Evolutionary conservation across 2,329 filamentous ascomycete species (phyloP).

Genomic region (Claviceps citrina): DNA sequence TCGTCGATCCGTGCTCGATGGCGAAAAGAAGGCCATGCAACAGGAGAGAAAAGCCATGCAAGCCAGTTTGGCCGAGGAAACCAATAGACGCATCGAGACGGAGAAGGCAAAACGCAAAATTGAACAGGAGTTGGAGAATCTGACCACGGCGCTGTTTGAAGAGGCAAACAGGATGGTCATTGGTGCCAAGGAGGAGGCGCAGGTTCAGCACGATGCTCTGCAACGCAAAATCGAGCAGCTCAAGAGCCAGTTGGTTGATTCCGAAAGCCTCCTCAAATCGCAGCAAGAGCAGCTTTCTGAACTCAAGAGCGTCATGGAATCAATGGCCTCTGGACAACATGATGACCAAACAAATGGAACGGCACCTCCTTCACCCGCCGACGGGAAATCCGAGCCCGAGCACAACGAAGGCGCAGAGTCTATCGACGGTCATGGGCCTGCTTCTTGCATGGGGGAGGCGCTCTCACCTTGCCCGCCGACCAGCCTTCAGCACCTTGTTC

Average conservation of each 20-base stretch:
- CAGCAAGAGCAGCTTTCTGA: slow-evolving; percentile 88
- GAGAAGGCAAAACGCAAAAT: slow-evolving; percentile 77
- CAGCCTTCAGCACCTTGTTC: slow-evolving; percentile 69
- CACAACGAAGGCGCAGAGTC: slow-evolving; percentile 25
- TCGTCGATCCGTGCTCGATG: slow-evolving; percentile 56
- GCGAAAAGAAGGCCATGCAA: slow-evolving; percentile 48
- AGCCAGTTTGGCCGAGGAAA: slow-evolving; percentile 48
- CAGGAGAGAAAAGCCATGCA: slow-evolving; percentile 44
- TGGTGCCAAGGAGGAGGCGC: slow-evolving; percentile 69
- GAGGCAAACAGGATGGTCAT: slow-evolving; percentile 98
- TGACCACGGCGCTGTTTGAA: slow-evolving; percentile 89
- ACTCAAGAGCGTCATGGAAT: slow-evolving; percentile 83
- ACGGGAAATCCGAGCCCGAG: slow-evolving; percentile 50
- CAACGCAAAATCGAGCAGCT: slow-evolving; percentile 81
- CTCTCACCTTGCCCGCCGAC: slow-evolving; percentile 42
- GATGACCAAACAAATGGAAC: slow-evolving; percentile 61
- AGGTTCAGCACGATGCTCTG: slow-evolving; percentile 64
- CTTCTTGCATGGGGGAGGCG: slow-evolving; percentile 27
- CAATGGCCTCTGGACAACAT: slow-evolving; percentile 56
- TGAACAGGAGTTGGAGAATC: slow-evolving; percentile 76
- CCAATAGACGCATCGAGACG: slow-evolving; percentile 43
- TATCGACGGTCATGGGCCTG: slow-evolving; percentile 15
- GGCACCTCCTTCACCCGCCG: slow-evolving; percentile 66
- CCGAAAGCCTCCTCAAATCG: slow-evolving; percentile 68
- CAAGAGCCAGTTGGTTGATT: slow-evolving; percentile 70